Evolutionary conservation across 2,329 filamentous ascomycete species (phyloP), one percentile per base, ranked within the genome.

Genomic region (Lachnellula arida): DNA sequence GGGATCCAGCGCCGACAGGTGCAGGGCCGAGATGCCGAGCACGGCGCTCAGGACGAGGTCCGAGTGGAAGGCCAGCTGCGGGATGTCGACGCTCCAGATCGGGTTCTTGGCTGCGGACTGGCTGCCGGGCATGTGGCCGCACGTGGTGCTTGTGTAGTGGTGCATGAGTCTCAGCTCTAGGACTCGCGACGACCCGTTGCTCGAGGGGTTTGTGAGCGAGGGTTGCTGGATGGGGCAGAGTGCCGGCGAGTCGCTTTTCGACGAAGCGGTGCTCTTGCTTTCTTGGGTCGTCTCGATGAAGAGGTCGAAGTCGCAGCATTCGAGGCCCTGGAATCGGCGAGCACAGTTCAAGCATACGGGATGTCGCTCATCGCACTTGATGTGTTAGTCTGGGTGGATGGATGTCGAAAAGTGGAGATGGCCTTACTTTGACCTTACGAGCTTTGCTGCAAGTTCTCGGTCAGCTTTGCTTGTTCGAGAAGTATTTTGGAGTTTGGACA

Each of bases 31-130:
- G 8, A 61, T 51, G 15, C 51, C 55, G 5, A 62, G 40, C 5
- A 63, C n/a, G 12, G 57, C 59, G 50, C 28, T 59, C 12, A 63
- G 49, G 1, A 62, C 59, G 3, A 59, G 44, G 15, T 60, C 59
- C 11, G 53, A 60, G 11, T 53, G 17, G 35, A 63, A 63, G 15
- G 55, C 55, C 1, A 63, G 37, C 28, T 49, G 57, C 11, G 59
- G 61, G n/a, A 63, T 58, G 23, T 58, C 53, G n/a, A 55, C 44
- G 7, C 48, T 46, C 61, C 59, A 63, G 4, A 56, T 43, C n/a
- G 42, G 9, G 7, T 40, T 50, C 25, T 44, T 49, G 23, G 39
- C 17, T 8, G 39, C n/a, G 25, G 37, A 19, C 5, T 53, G n/a
- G 19, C 37, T 42, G 14, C 51, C 48, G 5, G 57, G 57, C 15